Evolutionary conservation across 1,139 yeast genomes (phyloP).

Genomic region (Suhomyces choctaworum): DNA sequence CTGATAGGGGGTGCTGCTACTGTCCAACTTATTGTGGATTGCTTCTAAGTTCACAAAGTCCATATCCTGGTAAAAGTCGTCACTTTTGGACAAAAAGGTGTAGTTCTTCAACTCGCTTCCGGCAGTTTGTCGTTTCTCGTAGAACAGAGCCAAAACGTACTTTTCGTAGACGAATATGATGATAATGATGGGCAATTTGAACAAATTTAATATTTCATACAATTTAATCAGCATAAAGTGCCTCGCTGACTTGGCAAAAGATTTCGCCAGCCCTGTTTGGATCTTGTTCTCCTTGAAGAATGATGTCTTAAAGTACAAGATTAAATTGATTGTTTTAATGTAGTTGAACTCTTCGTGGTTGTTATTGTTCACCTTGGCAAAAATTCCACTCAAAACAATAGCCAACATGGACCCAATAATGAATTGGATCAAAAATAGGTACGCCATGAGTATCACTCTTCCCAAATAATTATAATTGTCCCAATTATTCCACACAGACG

Average conservation of each 20-base stretch:
- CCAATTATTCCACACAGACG: constrained; percentile 67
- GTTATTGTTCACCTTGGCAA: constrained; percentile 39
- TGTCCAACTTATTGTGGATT: constrained; percentile 6
- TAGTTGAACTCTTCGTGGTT: constrained; percentile 46
- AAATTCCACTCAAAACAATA: constrained; percentile 52
- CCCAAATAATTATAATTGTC: constrained; percentile 52
- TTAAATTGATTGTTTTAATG: constrained; percentile 41
- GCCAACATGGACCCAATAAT: constrained; percentile 60
- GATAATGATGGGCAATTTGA: constrained; percentile 38
- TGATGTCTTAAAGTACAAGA: constrained; percentile 31
- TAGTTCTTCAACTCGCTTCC: constrained; percentile 32
- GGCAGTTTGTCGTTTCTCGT: constrained; percentile 14
- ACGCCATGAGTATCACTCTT: constrained; percentile 49
- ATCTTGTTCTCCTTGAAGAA: constrained; percentile 11
- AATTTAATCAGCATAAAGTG: constrained; percentile 8
- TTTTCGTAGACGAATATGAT: constrained; percentile 37
- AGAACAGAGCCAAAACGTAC: constrained; percentile 20
- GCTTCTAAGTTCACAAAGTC: constrained; percentile 26
- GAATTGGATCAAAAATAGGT: constrained; percentile 57
- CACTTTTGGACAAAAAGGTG: constrained; percentile 34
- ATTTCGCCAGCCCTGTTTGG: not conserved
- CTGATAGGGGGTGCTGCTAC: constrained; percentile 11
- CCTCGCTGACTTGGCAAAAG: constrained; percentile 2
- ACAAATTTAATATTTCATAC: constrained; percentile 21
- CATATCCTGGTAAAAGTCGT: constrained; percentile 31